Percentiles rank a stretch among this genome's conserved stretches.
These are phyloP conservation scores for Dendrocalamus sinicus DNA, from an alignment of 176 grass and related monocot genomes.

Conservation along the genomic window DNA sequence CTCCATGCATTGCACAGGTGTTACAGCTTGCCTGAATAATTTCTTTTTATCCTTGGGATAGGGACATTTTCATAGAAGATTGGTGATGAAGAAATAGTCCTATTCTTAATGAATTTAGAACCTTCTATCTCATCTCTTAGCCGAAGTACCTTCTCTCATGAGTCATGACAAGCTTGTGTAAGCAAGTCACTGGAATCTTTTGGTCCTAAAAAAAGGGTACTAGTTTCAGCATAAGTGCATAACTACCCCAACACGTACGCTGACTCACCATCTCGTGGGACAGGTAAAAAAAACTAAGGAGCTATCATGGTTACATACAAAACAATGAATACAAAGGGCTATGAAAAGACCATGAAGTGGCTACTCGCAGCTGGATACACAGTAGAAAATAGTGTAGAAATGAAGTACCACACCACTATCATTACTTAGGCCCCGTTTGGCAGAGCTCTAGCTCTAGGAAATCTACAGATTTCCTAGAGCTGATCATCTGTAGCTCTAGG, in stretches of 20 bases:
- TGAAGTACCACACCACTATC: no score
- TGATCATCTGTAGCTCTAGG: no score
- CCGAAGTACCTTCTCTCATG: background rate
- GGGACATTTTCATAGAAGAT: slow-evolving; percentile 7
- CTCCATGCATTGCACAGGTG: slow-evolving; percentile 11
- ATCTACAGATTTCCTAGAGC: no score
- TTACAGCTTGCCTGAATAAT: background rate
- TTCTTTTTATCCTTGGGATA: background rate
- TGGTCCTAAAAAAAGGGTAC: background rate
- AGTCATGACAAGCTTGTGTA: no score
- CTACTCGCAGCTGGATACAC: no score
- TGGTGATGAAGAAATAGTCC: background rate
- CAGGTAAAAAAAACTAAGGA: background rate
- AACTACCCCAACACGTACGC: background rate
- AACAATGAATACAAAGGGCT: no score
- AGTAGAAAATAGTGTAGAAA: no score
- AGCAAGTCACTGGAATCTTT: background rate
- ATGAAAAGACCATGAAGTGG: no score
- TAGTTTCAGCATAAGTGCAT: background rate
- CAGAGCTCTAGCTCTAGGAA: no score
- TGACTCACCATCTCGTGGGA: background rate
- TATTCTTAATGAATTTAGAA: slow-evolving; percentile 3
- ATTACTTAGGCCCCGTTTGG: no score
- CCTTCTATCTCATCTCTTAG: background rate
- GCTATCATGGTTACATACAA: background rate